Base-by-base conservation (phyloP, 1,139 yeast genomes). In the Pichia sp. region DNA sequence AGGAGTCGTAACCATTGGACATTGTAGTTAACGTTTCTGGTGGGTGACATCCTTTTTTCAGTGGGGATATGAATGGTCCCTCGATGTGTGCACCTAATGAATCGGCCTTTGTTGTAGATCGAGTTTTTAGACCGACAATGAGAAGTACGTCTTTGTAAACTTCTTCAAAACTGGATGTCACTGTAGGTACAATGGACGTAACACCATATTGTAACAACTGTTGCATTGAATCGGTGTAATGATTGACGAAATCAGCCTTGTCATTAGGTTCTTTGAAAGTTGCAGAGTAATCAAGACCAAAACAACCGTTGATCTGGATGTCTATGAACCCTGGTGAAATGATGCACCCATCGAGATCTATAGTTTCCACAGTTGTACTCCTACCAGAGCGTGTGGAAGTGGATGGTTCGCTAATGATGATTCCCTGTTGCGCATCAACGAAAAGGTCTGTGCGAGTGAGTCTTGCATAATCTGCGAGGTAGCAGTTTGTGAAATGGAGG, bases 31-130 rank as follows among this genome's bases (percentile, higher is more conserved):
- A 63, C n/a, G 78, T 72, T 42, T 71, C 76, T 18, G 63, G 64
- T 4, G 79, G 79, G 49, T 76, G 83, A 50, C 81, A 75, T 1
- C 83, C 83, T 45, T 74, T 75, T 56, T 76, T 76, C 39, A 63
- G 51, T 32, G 64, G 57, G 42, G 67, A 71, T 42, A 76, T 67
- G 50, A 75, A 74, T 4, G 83, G 83, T 8, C 83, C 83, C 49
- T 76, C 83, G 33, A 72, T 56, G 49, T 76, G 83, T n/a, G 77
- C 77, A 4, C 83, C 83, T 35, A 76, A 58, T 6, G 72, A 67
- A 50, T 76, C 82, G 2, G 46, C 29, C 46, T 64, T 69, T 33
- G 52, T 47, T 23, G 48, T 34, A 11, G 34, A 28, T 47, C 64
- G 68, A 30, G 53, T 47, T 24, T 49, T 38, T 6, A 59, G 48